phyloP scores from a whole-genome alignment of 2,329 filamentous ascomycete species.

The Colletotrichum musicola region DNA sequence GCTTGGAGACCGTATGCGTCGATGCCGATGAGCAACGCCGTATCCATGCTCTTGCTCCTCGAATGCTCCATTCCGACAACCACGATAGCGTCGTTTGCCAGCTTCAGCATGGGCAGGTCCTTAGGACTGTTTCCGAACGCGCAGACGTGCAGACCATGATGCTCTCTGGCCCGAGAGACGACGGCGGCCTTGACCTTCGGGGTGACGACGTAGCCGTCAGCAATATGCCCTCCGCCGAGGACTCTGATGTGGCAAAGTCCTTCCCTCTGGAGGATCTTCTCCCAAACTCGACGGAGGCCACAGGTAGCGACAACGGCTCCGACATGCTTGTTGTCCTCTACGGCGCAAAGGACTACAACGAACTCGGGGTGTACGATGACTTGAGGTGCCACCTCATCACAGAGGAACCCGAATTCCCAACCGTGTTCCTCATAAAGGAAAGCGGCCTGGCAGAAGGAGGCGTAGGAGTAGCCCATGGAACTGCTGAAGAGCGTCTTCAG shows the following conservation, averaged over 20 bases:
- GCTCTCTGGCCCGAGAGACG: constrained; percentile 54
- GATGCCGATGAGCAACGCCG: constrained; percentile 57
- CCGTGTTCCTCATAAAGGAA: constrained; percentile 69
- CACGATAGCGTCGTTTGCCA: constrained; percentile 66
- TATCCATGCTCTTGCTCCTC: constrained; percentile 67
- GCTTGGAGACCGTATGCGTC: constrained; percentile 52
- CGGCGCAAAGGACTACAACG: constrained; percentile 53
- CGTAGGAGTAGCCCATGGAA: constrained; percentile 61
- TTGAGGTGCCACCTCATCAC: constrained; percentile 54
- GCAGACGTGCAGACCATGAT: constrained; percentile 52
- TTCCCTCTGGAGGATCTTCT: constrained; percentile 60
- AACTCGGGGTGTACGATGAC: constrained; percentile 63
- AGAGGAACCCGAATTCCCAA: too few species aligned
- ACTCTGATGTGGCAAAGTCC: constrained; percentile 57
- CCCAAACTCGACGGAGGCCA: constrained; percentile 67
- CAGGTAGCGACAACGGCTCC: constrained; percentile 66
- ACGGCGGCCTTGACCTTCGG: constrained; percentile 59
- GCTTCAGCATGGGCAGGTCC: constrained; percentile 68
- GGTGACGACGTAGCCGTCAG: constrained; percentile 64
- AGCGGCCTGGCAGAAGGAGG: constrained; percentile 66
- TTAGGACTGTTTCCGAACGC: constrained; percentile 72
- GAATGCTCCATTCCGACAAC: constrained; percentile 62
- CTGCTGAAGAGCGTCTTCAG: constrained; percentile 62
- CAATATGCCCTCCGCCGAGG: constrained; percentile 64
- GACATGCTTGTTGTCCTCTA: constrained; percentile 50